Base-by-base conservation (phyloP, 2,329 filamentous ascomycete genomes). In the Bimuria novae-zelandiae region DNA sequence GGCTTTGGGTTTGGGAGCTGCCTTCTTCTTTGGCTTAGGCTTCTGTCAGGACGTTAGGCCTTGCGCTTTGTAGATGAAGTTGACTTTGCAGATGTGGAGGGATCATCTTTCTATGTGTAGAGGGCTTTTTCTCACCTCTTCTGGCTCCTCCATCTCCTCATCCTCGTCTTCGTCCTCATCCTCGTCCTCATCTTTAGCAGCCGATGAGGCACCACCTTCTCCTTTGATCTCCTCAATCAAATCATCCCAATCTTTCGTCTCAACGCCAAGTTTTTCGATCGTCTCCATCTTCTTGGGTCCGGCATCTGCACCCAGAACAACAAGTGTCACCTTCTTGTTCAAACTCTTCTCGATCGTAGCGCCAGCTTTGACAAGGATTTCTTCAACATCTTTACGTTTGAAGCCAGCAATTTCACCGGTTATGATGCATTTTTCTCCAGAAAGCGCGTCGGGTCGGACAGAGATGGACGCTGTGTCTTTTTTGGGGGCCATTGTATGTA, bases 251-350 rank as follows among this genome's bases (percentile, higher is more conserved):
- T 96, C 87, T 67, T 96, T 96, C 0, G 90, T 93, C 73, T 90
- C 95, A 68, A 96, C 84, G 0, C 84, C 85, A 58, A 88, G 77
- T 23, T 89, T 82, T 52, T 83, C 80, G 63, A 97, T 96, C 58
- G 91, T 95, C 61, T 87, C 81, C 35, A 97, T 80, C 71, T 97
- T 97, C 72, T 89, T 93, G 2, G 92, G 92, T 0, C 93, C 92
- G 29, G 92, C 92, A 70, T 96, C 92, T 17, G 83, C 84, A 42
- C 93, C 93, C 2, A 97, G 82, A 16, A 97, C 89, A 37, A 97
- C 91, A 68, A 62, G 57, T 25, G 59, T 55, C 7, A 64, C 61
- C 37, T 62, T 63, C 46, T 64, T 64, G 46, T 62, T 62, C 49
- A 64, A 49, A 45, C 56, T 61, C 54, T 60, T 60, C 52, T 64